Evolutionary conservation across 208 protist species (phyloP).

Genomic region (Wallacemonas sp.): DNA sequence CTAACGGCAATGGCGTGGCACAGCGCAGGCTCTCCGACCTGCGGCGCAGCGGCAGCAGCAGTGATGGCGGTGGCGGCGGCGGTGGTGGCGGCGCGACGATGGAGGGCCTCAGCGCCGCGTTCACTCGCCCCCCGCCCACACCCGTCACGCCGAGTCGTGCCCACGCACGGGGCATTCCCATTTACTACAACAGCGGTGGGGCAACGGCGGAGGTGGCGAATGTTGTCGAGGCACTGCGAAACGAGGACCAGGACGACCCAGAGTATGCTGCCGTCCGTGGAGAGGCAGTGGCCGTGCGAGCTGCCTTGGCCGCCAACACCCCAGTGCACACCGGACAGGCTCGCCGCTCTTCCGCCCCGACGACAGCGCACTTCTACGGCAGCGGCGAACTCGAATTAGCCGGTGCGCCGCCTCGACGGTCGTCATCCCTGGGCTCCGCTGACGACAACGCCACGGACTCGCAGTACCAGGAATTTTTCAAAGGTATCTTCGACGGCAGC

Average conservation of each 20-base stretch:
- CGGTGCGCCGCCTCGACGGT: neutral
- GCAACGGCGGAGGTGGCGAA: neutral
- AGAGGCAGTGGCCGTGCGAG: no score
- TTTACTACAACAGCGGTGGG: conserved; percentile 5
- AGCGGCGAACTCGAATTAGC: neutral
- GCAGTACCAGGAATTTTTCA: conserved; percentile 1
- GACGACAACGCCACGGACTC: neutral
- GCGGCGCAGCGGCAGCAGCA: no score
- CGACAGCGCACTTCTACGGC: conserved; percentile 7
- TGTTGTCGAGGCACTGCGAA: neutral
- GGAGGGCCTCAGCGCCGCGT: no score
- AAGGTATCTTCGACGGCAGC: neutral
- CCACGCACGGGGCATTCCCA: neutral
- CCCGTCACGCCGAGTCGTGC: neutral
- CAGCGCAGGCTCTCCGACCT: neutral
- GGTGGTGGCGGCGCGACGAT: neutral
- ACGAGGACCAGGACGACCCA: neutral
- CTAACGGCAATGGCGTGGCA: neutral
- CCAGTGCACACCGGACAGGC: no score
- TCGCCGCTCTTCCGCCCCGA: neutral
- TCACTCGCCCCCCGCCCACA: no score
- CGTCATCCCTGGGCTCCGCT: neutral
- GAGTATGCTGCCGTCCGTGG: no score
- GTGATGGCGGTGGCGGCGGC: neutral
- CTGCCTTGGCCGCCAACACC: no score